These are phyloP conservation scores for Cyberlindnera xylosilytica DNA, from an alignment of 805 yeast genomes.

Conservation along the genomic window DNA sequence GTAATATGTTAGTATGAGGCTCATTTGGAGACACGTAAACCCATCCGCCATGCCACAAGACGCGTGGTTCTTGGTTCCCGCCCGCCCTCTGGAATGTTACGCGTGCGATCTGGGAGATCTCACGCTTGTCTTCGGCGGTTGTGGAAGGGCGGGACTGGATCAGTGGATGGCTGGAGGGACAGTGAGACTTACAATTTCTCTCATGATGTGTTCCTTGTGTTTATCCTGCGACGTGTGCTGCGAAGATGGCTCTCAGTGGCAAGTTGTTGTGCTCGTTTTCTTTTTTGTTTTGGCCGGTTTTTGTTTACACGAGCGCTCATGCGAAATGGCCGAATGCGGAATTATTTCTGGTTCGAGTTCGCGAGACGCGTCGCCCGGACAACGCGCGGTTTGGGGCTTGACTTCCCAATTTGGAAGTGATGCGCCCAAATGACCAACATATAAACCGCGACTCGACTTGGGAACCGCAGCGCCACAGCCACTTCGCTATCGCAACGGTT, in stretches of 20 bases:
- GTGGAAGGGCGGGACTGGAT: neutral
- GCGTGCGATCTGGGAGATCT: slow-evolving; percentile 3
- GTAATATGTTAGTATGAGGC: slow-evolving; percentile 21
- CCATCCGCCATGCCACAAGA: neutral
- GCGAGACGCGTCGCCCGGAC: slow-evolving; percentile 8
- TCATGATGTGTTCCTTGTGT: slow-evolving; percentile 15
- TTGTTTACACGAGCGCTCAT: slow-evolving; percentile 14
- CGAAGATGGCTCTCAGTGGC: neutral
- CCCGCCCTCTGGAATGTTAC: slow-evolving; percentile 11
- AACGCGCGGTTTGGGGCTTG: slow-evolving; percentile 2
- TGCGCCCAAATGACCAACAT: neutral
- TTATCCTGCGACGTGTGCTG: slow-evolving; percentile 1
- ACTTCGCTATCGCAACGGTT: slow-evolving; percentile 1
- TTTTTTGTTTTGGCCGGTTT: slow-evolving; percentile 14
- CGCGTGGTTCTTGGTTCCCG: neutral
- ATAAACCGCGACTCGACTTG: neutral
- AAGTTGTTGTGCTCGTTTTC: slow-evolving; percentile 16
- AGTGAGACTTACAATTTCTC: slow-evolving; percentile 27
- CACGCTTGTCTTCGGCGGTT: no score
- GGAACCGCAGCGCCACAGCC: neutral
- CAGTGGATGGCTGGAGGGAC: no score
- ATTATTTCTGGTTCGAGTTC: slow-evolving; percentile 3
- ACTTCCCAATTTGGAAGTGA: slow-evolving; percentile 5
- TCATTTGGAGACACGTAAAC: neutral
- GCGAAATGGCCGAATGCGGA: slow-evolving; percentile 2